Conservation (phyloP, 2,329 filamentous ascomycete genomes). For the Fusarium continuum region DNA sequence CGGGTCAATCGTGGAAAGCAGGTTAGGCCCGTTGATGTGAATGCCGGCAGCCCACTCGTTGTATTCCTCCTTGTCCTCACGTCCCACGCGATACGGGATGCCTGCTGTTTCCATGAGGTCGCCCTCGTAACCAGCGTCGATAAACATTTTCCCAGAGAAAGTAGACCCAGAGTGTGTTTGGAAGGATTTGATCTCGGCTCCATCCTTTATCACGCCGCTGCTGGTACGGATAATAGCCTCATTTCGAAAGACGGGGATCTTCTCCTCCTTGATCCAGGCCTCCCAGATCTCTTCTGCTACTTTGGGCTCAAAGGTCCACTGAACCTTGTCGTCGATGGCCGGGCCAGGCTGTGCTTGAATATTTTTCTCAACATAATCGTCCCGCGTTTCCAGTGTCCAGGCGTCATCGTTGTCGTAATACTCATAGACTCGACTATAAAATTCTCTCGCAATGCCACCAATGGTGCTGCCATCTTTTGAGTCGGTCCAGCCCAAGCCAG, state of each 20-base stretch:
- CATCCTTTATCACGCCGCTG: conserved; percentile 6
- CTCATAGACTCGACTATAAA: conserved; percentile 21
- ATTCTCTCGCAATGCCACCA: conserved; percentile 26
- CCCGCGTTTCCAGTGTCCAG: background rate
- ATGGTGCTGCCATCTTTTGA: conserved; percentile 27
- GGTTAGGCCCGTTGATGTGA: background rate
- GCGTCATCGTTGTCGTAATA: conserved; percentile 20
- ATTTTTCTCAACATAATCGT: conserved; percentile 20
- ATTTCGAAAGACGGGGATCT: conserved; percentile 29
- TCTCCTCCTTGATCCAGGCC: conserved; percentile 29
- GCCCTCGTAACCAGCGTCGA: conserved; percentile 33
- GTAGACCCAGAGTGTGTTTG: conserved; percentile 6
- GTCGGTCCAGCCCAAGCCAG: conserved; percentile 27
- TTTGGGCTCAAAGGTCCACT: conserved; percentile 36
- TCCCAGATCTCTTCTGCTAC: conserved; percentile 29
- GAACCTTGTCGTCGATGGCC: conserved; percentile 26
- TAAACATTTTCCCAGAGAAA: conserved; percentile 29
- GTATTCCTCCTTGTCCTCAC: conserved; percentile 22
- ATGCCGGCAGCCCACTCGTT: conserved; percentile 26
- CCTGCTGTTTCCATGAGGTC: conserved; percentile 34
- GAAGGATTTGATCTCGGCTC: conserved; percentile 19
- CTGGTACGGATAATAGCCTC: conserved; percentile 11
- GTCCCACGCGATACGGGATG: conserved; percentile 24
- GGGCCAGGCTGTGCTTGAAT: conserved; percentile 29
- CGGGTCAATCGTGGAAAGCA: conserved; percentile 13